Conservation (phyloP, 1,139 yeast genomes). For the Magnusiomyces suaveolens region DNA sequence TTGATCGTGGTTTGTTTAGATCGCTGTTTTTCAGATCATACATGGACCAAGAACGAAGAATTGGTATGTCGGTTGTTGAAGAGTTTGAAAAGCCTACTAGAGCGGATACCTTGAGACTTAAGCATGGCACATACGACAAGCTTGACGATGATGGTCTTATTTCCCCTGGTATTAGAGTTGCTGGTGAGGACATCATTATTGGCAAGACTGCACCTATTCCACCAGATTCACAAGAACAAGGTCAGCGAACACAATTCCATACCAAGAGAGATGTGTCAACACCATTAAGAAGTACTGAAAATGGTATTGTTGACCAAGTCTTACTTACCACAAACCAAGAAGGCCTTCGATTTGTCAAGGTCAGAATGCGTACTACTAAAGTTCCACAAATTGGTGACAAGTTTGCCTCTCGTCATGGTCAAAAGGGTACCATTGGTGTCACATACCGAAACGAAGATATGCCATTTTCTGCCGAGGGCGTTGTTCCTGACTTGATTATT, state of each 20-base stretch:
- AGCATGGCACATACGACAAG: conserved; percentile 96
- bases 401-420: conserved; percentile 99
- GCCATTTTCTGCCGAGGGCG: conserved; percentile 96
- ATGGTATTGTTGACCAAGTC: conserved; percentile 97
- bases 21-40: conserved; percentile 92
- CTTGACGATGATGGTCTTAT: conserved; percentile 96
- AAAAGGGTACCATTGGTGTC: conserved; percentile 99
- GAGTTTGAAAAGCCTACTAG: conserved; percentile 94
- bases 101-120: conserved; percentile 85
- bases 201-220: conserved; percentile 99
- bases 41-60: conserved; percentile 97
- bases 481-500: conserved; percentile 93
- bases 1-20: conserved; percentile 93
- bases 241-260: conserved; percentile 96
- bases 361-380: conserved; percentile 97
- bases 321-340: conserved; percentile 94
- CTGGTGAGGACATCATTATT: conserved; percentile 96
- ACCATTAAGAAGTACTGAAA: conserved; percentile 91
- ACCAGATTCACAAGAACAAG: conserved; percentile 94
- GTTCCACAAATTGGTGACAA: conserved; percentile 98
- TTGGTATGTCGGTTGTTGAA: conserved; percentile 95
- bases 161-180: conserved; percentile 96
- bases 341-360: conserved; percentile 94
- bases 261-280: conserved; percentile 98
- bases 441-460: conserved; percentile 97